Evolutionary conservation across 257 asterid genomes (phyloP), one percentile per base, ranked within the genome.

Genomic region (Solanum dulcamara): DNA sequence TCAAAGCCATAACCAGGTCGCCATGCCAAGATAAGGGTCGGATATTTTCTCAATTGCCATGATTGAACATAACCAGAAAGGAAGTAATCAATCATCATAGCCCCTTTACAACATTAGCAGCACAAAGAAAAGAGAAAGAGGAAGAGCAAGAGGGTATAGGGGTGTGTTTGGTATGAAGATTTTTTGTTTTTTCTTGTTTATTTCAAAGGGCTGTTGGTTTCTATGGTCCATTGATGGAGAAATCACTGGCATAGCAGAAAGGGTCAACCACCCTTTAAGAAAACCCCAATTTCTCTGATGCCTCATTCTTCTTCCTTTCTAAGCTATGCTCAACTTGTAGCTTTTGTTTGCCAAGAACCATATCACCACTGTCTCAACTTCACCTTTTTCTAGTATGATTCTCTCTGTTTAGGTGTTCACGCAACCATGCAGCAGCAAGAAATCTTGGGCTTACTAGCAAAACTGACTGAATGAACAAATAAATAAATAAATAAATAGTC

Each of bases 151-250:
- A 68, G 3, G 15, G 11, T 57, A 62, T 62, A 70, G 66, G 71
- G 51, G 59, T 24, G 70, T 83, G 77, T 28, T 44, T 84, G 85
- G 50, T 20, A 70, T 35, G 44, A 72, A 72, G 33, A 7, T 35
- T 35, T 68, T n/a, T 64, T 22, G 32, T 38, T 72, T 72, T 70
- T 72, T 40, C 81, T 72, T 72, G 81, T 38, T n/a, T 44, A 48
- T 26, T 32, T 26, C 11, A 17, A 75, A 83, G 87, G 84, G 89
- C 60, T 81, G 84, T 88, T 88, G 85, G 71, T 51, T 50, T 17
- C 7, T 5, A 8, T 40, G 46, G 17, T 70, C 81, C 53, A 10
- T 72, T 5, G 38, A 38, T 46, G 81, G 81, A 72, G 53, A 38
- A 72, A 37, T 37, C 62, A 77, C 17, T 4, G 83, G 28, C 44